Evolutionary conservation across 495 filamentous ascomycete genomes (phyloP).

Genomic region (Hypoxylon crocopeplum): DNA sequence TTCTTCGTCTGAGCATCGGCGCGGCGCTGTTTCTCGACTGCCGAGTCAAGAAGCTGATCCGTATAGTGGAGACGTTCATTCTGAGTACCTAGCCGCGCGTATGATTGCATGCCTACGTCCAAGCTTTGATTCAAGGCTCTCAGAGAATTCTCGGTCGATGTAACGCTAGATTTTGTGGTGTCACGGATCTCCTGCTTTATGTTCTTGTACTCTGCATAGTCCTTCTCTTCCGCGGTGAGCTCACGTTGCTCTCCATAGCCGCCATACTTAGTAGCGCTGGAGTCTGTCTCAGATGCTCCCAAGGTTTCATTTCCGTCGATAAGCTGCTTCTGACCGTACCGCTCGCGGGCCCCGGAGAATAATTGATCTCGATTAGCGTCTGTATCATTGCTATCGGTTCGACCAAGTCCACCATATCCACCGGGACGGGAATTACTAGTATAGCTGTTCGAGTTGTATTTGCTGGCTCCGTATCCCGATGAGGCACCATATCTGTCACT

Average conservation of each 20-base stretch:
- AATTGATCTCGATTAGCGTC: slow-evolving; percentile 65
- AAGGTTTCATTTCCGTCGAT: slow-evolving; percentile 25
- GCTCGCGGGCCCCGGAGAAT: slow-evolving; percentile 69
- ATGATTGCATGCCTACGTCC: slow-evolving; percentile 72
- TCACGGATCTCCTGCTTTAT: slow-evolving; percentile 77
- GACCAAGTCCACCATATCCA: slow-evolving; percentile 77
- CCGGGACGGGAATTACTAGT: slow-evolving; percentile 57
- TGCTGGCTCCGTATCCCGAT: slow-evolving; percentile 69
- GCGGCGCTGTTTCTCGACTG: slow-evolving; percentile 27
- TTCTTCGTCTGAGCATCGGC: slow-evolving; percentile 79
- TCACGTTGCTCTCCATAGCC: slow-evolving; percentile 72
- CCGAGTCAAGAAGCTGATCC: slow-evolving; percentile 70
- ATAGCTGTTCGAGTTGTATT: slow-evolving; percentile 52
- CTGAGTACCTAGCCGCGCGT: slow-evolving; percentile 75
- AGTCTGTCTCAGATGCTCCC: slow-evolving; percentile 47
- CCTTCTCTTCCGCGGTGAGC: slow-evolving; percentile 73
- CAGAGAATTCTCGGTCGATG: no score
- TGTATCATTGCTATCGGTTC: slow-evolving; percentile 60
- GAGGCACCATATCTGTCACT: slow-evolving; percentile 67
- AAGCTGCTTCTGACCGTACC: slow-evolving; percentile 52
- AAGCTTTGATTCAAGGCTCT: slow-evolving; percentile 71
- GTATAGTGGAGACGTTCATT: slow-evolving; percentile 80
- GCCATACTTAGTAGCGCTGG: slow-evolving; percentile 55
- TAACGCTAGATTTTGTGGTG: slow-evolving; percentile 74
- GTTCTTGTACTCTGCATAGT: slow-evolving; percentile 66